phyloP scores from a whole-genome alignment of 345 rosid genomes.

The Citrus cavaleriei region DNA sequence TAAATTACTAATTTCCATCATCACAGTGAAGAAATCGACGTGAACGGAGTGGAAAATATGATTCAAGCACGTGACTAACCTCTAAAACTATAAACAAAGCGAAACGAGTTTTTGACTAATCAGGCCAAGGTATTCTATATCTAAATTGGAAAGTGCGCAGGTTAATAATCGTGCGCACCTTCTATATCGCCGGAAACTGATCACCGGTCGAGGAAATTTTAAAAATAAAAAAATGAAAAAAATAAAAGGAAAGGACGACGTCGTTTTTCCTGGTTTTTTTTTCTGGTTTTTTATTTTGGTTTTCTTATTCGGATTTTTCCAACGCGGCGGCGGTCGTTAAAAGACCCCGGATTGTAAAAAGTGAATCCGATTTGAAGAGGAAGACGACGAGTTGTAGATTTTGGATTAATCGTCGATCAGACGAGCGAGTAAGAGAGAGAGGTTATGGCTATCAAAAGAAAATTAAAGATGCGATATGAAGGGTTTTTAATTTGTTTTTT shows the following conservation, averaged over 20 bases:
- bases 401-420: conserved; percentile 62
- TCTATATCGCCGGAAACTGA: conserved; percentile 48
- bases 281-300: background rate
- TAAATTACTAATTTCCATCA: conserved; percentile 13
- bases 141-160: conserved; percentile 34
- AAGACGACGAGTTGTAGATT: conserved; percentile 35
- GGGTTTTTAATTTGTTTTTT: background rate
- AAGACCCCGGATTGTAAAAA: conserved; percentile 24
- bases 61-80: conserved; percentile 25
- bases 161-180: conserved; percentile 46
- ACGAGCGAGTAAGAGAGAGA: conserved; percentile 11
- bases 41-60: conserved; percentile 22
- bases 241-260: background rate
- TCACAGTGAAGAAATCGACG: conserved; percentile 19
- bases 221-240: background rate
- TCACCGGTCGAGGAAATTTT: conserved; percentile 27
- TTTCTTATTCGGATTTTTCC: conserved; percentile 3
- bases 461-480: conserved; percentile 13
- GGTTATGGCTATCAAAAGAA: background rate
- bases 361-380: conserved; percentile 31
- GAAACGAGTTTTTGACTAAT: conserved; percentile 19
- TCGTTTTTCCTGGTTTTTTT: conserved; percentile 13
- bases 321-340: conserved; percentile 17
- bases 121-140: conserved; percentile 17
- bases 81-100: conserved; percentile 12